Evolutionary conservation across 140 eudicot genomes (phyloP), one percentile per base, ranked within the genome.

Genomic region (Ambrosia hybrid): DNA sequence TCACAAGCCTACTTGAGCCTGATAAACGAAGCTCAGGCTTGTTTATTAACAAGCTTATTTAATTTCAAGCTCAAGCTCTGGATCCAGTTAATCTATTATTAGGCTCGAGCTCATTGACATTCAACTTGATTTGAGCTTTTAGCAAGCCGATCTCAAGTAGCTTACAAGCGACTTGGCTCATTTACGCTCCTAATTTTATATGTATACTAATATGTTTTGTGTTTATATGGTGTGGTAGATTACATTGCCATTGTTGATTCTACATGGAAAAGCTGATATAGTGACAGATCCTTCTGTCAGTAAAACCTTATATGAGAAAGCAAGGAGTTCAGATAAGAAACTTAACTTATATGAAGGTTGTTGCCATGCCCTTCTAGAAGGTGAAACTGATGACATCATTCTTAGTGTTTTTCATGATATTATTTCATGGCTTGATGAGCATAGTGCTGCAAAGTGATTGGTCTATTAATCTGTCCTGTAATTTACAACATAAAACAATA

Each of bases 261-360:
- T 95, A 80, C 99, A 95, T 57, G 99, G 99, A 41, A 87, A 90
- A 67, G 92, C 91, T 26, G 99, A 95, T 83, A 72, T 62, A 36
- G 91, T 95, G 60, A 95, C 99, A 0, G 97, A 95, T 85, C 96
- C 99, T 4, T 82, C 92, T 0, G 92, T 95, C 57, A 95, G 99
- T 79, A 88, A 90, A 73, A 78, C 89, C 4, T 73, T 94, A 76
- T 85, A 90, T 37, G 97, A 94, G 81, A 88, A 86, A 79, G 96
- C 99, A 5, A 90, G 66, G 75, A 91, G 96, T 78, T 17, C 83
- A 9, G 99, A 95, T 84, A 95, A 95, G 84, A 95, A 79, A 73
- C 85, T 88, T 9, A 86, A 82, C 67, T 88, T 95, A 2, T 95
- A 91, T 5, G 91, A 91, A 0, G 86, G 83, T 6, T 84, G 82